phyloP scores from a whole-genome alignment of 805 yeast species.

The Wickerhamiella siamensis region DNA sequence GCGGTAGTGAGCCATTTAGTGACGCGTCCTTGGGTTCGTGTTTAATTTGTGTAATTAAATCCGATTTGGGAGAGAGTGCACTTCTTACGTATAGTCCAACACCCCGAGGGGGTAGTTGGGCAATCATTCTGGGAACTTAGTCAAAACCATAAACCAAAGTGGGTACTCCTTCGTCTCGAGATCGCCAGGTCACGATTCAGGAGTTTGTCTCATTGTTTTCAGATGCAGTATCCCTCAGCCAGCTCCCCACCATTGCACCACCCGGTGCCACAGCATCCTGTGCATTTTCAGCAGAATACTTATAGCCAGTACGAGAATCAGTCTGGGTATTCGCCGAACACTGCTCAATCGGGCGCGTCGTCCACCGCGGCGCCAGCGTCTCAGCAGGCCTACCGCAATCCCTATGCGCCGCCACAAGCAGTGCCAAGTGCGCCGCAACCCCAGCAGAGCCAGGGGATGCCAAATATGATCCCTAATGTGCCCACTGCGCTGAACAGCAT shows the following conservation, averaged over 20 bases:
- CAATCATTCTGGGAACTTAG: not conserved
- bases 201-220: not conserved
- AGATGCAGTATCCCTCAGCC: conserved; percentile 1
- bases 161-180: too few species aligned
- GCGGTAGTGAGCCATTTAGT: conserved; percentile 13
- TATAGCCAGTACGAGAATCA: conserved; percentile 3
- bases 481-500: conserved; percentile 25
- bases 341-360: conserved; percentile 2
- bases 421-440: conserved; percentile 1
- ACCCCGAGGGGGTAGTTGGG: not conserved
- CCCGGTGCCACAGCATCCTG: conserved; percentile 33
- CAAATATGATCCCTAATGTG: conserved; percentile 14
- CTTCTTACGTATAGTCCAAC: too few species aligned
- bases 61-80: not conserved
- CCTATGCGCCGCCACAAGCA: conserved; percentile 15
- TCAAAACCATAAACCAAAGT: not conserved
- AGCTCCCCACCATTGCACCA: conserved; percentile 30
- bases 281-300: conserved; percentile 22
- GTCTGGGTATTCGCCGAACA: conserved; percentile 3
- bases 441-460: conserved; percentile 5
- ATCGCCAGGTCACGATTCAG: not conserved
- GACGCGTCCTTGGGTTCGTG: not conserved
- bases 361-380: not conserved
- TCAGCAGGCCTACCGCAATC: conserved; percentile 6
- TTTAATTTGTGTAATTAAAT: not conserved